Evolutionary conservation across 2,329 filamentous ascomycete genomes (phyloP), one percentile per base, ranked within the genome.

Genomic region (Botryosphaeria dothidea): DNA sequence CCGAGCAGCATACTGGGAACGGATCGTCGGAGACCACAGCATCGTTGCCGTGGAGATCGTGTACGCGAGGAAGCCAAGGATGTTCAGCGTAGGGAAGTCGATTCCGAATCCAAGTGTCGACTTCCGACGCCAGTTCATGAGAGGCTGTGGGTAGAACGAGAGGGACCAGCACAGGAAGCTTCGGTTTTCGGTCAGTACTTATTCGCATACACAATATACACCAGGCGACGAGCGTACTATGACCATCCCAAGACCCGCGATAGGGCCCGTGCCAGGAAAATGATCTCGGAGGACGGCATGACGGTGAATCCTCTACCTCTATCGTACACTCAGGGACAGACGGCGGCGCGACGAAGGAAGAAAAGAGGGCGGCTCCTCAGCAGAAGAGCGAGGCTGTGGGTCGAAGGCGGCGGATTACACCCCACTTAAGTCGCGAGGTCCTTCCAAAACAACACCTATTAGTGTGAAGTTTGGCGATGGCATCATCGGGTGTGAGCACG

Each of bases 111-210:
- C 95, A 21, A 87, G 85, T 4, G 93, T 97, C 8, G 92, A 91
- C 65, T 87, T 86, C 62, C 92, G 89, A 31, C 82, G 83, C 76
- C 84, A 90, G 83, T 97, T 98, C 68, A 92, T 85, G 67, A 96
- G 79, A 6, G 91, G 88, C 75, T 98, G 95, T 1, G 94, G 93
- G 77, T 98, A 98, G 81, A 97, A 98, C 17, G 92, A 96, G 17
- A 89, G 80, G 13, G 91, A 94, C 76, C 76, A 78, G 65, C 68
- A 69, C 23, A 78, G 65, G 63, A 78, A 75, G 66, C 58, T 62
- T 15, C 15, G 23, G 7, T 15, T 21, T 19, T 29, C 29, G 25
- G 52, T 64, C 52, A 64, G 62, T 43, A 21, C n/a, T n/a, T 2
- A 8, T n/a, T 43, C 5, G 36, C 29, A 41, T 5, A n/a, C 7